Conservation (phyloP, 441 rosid species). For the Syzygium malaccense region DNA sequence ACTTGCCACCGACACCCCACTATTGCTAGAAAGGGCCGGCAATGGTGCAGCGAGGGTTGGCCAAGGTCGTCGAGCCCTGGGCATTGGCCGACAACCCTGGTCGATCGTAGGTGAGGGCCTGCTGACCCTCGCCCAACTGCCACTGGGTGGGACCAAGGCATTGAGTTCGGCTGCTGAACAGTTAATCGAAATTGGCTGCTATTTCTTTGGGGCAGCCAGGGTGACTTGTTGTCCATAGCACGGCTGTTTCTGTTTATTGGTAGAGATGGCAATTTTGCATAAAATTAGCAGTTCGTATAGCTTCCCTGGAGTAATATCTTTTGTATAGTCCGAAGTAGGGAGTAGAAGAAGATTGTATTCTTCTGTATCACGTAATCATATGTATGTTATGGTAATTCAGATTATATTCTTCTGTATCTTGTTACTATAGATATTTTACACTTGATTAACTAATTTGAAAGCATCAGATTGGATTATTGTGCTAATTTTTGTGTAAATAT, state of each 20-base stretch:
- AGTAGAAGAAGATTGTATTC: not conserved
- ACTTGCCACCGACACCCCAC: too few species aligned
- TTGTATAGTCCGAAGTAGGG: not conserved
- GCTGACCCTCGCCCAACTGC: constrained; percentile 31
- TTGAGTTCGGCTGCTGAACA: constrained; percentile 73
- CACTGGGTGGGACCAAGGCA: constrained; percentile 58
- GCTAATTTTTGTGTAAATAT: not conserved
- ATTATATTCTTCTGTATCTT: not conserved
- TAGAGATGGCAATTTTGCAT: not conserved
- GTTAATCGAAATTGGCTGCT: constrained; percentile 39
- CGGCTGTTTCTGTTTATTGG: not conserved
- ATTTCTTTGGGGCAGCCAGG: not conserved
- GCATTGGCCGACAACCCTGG: too few species aligned
- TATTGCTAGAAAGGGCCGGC: too few species aligned
- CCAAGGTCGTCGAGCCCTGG: too few species aligned
- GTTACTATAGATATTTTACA: not conserved
- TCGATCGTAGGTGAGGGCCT: too few species aligned
- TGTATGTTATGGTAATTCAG: not conserved
- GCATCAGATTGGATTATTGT: not conserved
- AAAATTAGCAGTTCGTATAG: not conserved
- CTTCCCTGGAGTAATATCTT: not conserved
- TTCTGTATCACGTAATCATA: not conserved
- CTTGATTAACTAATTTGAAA: not conserved
- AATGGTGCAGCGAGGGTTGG: too few species aligned
- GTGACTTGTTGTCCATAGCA: not conserved